phyloP scores from a whole-genome alignment of 345 rosid species.

The Atalantia buxifolia region DNA sequence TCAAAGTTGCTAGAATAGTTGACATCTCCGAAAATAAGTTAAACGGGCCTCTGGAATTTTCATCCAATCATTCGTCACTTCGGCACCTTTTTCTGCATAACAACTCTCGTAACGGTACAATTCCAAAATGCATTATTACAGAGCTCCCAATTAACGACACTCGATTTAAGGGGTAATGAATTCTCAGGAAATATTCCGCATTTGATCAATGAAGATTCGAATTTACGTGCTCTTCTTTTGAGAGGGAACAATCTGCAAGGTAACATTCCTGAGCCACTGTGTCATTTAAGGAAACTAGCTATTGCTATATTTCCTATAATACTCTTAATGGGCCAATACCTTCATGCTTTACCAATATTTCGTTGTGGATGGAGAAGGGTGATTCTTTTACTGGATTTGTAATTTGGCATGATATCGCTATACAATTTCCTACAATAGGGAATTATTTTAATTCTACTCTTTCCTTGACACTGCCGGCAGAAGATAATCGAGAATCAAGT shows the following conservation, averaged over 20 bases:
- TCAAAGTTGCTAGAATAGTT: not conserved
- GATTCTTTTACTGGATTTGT: not conserved
- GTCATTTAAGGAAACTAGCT: not conserved
- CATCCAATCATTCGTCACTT: not conserved
- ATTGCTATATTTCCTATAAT: conserved; percentile 6
- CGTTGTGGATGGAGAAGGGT: no score
- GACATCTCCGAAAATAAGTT: not conserved
- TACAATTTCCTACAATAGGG: not conserved
- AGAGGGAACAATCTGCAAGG: not conserved
- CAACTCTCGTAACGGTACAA: not conserved
- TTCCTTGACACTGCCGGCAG: no score
- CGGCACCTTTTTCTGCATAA: not conserved
- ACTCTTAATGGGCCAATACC: not conserved
- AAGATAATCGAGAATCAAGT: no score
- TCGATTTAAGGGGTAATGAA: not conserved
- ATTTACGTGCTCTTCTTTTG: not conserved
- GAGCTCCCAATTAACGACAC: not conserved
- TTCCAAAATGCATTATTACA: not conserved
- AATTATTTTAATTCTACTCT: not conserved
- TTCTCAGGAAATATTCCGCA: not conserved
- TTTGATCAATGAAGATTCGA: not conserved
- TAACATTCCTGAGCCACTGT: not conserved
- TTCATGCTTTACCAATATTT: not conserved
- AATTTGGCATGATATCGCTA: no score
- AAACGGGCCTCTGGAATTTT: not conserved